Evolutionary conservation across 768 basidiomycete genomes (phyloP).

Genomic region (Calocybe indica): DNA sequence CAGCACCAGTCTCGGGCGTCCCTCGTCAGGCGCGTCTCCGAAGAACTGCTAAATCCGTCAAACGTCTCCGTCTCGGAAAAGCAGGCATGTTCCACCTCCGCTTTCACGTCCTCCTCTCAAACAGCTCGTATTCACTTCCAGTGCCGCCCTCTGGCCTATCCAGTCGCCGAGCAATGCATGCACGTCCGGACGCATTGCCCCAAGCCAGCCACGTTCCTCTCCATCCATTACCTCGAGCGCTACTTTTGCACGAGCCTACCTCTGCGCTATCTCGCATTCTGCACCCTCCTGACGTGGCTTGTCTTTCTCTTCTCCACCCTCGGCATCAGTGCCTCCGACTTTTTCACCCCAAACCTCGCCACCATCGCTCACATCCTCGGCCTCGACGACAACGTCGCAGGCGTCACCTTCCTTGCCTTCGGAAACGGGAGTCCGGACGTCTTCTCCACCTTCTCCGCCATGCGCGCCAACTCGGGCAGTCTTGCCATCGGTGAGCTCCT

Average conservation of each 20-base stretch:
- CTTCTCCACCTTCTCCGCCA: slow-evolving; percentile 92
- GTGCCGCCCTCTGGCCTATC: slow-evolving; percentile 63
- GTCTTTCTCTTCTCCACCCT: slow-evolving; percentile 93
- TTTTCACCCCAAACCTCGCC: slow-evolving; percentile 94
- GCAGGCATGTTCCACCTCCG: slow-evolving; percentile 17
- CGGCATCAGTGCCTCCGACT: slow-evolving; percentile 92
- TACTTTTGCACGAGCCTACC: slow-evolving; percentile 65
- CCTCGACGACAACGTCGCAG: slow-evolving; percentile 88
- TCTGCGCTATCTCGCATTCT: slow-evolving; percentile 56
- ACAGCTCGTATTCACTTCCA: slow-evolving; percentile 15
- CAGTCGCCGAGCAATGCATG: slow-evolving; percentile 51
- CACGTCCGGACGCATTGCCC: slow-evolving; percentile 59
- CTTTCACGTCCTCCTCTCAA: slow-evolving; percentile 8
- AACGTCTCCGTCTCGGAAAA: slow-evolving; percentile 11
- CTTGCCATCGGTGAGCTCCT: slow-evolving; percentile 93
- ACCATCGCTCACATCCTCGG: slow-evolving; percentile 84
- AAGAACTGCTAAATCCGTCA: slow-evolving; percentile 26
- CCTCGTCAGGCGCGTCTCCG: slow-evolving; percentile 37
- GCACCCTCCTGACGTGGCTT: slow-evolving; percentile 69
- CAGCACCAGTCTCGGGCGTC: slow-evolving; percentile 18
- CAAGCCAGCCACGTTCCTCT: slow-evolving; percentile 55
- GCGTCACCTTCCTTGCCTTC: slow-evolving; percentile 95
- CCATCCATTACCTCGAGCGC: slow-evolving; percentile 57
- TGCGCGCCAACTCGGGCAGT: slow-evolving; percentile 79
- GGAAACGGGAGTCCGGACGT: slow-evolving; percentile 97